phyloP scores from a whole-genome alignment of 768 basidiomycete genomes.

The Rhodocollybia butyracea region DNA sequence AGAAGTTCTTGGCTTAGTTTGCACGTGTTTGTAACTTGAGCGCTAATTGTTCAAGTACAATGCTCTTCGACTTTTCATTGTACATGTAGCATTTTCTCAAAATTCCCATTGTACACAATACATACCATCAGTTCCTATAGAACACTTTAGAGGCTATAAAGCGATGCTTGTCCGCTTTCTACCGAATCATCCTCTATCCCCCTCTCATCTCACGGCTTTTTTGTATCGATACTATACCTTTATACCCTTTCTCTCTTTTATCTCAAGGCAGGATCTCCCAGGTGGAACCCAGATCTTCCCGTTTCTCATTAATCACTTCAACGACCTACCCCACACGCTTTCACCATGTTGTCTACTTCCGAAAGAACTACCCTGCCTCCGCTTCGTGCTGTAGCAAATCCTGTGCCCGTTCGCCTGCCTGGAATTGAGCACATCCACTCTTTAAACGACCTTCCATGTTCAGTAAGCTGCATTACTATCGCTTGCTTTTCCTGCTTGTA shows the following conservation, averaged over 20 bases:
- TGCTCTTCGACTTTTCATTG: too few species aligned
- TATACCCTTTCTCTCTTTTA: conserved; percentile 14
- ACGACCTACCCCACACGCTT: conserved; percentile 6
- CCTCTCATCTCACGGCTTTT: conserved; percentile 20
- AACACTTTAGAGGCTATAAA: conserved; percentile 26
- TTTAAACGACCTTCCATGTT: not conserved
- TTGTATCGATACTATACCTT: conserved; percentile 18
- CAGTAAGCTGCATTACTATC: not conserved
- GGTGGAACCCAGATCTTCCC: conserved; percentile 27
- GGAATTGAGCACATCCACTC: conserved; percentile 8
- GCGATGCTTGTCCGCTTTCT: conserved; percentile 13
- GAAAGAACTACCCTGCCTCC: conserved; percentile 32
- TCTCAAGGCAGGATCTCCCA: conserved; percentile 36
- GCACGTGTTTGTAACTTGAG: too few species aligned
- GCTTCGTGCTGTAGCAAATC: conserved; percentile 31
- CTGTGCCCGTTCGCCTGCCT: not conserved
- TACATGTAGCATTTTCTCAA: too few species aligned
- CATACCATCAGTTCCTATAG: not conserved
- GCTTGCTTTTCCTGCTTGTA: not conserved
- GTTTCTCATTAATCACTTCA: conserved; percentile 10
- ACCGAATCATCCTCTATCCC: conserved; percentile 13
- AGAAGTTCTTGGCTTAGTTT: too few species aligned
- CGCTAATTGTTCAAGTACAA: too few species aligned
- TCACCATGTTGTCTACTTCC: not conserved
- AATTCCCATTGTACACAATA: not conserved